These are phyloP conservation scores for Pseudognaphalium luteoalbum DNA, from an alignment of 129 eudicot species.

Conservation along the genomic window DNA sequence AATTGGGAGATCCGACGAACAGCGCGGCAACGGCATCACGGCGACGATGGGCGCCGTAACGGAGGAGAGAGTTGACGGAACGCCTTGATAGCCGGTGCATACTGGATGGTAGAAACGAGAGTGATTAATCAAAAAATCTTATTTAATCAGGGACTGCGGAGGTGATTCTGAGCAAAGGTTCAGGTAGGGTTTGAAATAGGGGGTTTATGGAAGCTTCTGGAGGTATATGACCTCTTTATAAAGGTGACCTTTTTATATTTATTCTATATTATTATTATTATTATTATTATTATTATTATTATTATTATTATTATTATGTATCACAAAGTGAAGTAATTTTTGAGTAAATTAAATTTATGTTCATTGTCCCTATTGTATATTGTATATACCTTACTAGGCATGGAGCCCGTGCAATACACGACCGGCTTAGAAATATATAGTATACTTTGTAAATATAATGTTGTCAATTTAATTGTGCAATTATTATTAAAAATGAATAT, in stretches of 20 bases:
- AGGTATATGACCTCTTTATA: slow-evolving; percentile 15
- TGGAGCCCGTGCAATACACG: no score
- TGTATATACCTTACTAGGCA: no score
- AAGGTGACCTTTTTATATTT: neutral
- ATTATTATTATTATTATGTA: no score
- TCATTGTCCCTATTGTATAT: no score
- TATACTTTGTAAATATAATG: no score
- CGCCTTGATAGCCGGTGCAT: slow-evolving; percentile 85
- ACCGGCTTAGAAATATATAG: no score
- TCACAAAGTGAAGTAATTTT: no score
- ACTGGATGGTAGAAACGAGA: neutral
- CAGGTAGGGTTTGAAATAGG: slow-evolving; percentile 33
- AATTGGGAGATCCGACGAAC: slow-evolving; percentile 39
- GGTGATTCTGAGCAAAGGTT: slow-evolving; percentile 19
- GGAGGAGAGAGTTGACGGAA: slow-evolving; percentile 63
- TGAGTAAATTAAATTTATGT: no score
- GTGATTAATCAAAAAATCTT: neutral
- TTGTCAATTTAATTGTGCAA: no score
- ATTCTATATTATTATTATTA: no score
- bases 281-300: no score
- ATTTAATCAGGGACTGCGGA: neutral
- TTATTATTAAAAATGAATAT: no score
- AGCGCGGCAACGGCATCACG: slow-evolving; percentile 42
- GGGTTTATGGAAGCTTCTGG: slow-evolving; percentile 51
- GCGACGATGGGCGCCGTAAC: slow-evolving; percentile 47